Evolutionary conservation across 257 asterid genomes (phyloP).

Genomic region (Solanum dulcamara): DNA sequence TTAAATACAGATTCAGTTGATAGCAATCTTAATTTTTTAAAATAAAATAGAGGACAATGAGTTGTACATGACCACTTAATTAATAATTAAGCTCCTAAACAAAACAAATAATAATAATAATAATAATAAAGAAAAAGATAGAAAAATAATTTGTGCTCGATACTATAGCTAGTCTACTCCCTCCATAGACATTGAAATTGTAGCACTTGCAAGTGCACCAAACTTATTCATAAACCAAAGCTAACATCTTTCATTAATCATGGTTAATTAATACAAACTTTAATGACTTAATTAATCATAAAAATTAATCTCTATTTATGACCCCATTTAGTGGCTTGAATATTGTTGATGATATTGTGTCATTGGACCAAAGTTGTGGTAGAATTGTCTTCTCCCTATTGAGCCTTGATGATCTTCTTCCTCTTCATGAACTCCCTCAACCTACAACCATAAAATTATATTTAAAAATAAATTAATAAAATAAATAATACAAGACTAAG

Average conservation of each 20-base stretch:
- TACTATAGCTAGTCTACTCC: neutral
- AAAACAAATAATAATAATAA: neutral
- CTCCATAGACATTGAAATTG: neutral
- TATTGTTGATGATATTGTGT: slow-evolving; percentile 16
- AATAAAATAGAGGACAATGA: neutral
- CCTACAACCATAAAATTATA: slow-evolving; percentile 13
- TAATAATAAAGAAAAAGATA: neutral
- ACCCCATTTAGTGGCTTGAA: slow-evolving; percentile 19
- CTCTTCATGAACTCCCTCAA: slow-evolving; percentile 46
- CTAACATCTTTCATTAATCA: neutral
- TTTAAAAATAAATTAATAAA: neutral
- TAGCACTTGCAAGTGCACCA: neutral
- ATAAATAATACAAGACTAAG: neutral
- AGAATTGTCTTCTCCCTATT: slow-evolving; percentile 18
- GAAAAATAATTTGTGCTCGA: neutral
- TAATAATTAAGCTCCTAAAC: neutral
- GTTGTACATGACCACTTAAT: neutral
- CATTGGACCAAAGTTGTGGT: slow-evolving; percentile 25
- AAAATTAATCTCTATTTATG: neutral
- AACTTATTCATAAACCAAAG: neutral
- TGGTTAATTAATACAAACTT: neutral
- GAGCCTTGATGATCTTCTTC: slow-evolving; percentile 28
- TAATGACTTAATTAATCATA: neutral
- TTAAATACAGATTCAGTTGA: neutral
- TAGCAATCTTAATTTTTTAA: neutral